These are phyloP conservation scores for Meredithiella fracta DNA, from an alignment of 2,329 filamentous ascomycete genomes.

Conservation along the genomic window DNA sequence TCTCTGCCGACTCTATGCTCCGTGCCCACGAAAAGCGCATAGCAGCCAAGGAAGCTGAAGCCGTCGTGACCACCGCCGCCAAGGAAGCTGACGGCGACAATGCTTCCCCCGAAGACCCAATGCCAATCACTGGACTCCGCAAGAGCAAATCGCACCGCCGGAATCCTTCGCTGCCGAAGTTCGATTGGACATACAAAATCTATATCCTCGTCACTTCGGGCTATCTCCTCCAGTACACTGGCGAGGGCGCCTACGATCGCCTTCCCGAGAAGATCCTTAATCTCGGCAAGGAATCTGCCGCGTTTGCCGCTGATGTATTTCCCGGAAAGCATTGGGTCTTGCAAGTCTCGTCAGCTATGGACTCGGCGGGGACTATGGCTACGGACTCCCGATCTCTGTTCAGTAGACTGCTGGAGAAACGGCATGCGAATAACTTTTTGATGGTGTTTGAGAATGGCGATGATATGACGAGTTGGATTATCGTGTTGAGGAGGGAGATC, in stretches of 20 bases:
- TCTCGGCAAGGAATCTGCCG: conserved; percentile 57
- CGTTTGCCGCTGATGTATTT: conserved; percentile 65
- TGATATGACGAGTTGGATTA: conserved; percentile 64
- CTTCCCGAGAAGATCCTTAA: conserved; percentile 58
- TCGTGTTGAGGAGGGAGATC: conserved; percentile 50
- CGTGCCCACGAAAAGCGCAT: conserved; percentile 19
- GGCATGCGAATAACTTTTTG: conserved; percentile 45
- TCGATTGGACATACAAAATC: conserved; percentile 55
- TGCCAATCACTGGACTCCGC: conserved; percentile 10
- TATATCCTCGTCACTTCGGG: conserved; percentile 57
- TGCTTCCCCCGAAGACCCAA: neutral
- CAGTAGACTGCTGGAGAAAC: conserved; percentile 38
- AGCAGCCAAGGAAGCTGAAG: neutral
- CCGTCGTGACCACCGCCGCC: neutral
- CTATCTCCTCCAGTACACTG: conserved; percentile 57
- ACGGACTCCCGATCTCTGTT: conserved; percentile 37
- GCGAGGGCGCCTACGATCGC: conserved; percentile 52
- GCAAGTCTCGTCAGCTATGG: conserved; percentile 42
- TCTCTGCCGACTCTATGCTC: conserved; percentile 53
- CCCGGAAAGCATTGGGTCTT: conserved; percentile 68
- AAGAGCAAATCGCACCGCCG: conserved; percentile 32
- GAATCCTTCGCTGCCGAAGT: conserved; percentile 26
- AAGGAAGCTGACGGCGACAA: conserved; percentile 1
- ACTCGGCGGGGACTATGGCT: conserved; percentile 13
- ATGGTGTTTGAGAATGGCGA: conserved; percentile 57